These are phyloP conservation scores for Monosporascus sp. DNA, from an alignment of 2,329 filamentous ascomycete species.

Conservation along the genomic window DNA sequence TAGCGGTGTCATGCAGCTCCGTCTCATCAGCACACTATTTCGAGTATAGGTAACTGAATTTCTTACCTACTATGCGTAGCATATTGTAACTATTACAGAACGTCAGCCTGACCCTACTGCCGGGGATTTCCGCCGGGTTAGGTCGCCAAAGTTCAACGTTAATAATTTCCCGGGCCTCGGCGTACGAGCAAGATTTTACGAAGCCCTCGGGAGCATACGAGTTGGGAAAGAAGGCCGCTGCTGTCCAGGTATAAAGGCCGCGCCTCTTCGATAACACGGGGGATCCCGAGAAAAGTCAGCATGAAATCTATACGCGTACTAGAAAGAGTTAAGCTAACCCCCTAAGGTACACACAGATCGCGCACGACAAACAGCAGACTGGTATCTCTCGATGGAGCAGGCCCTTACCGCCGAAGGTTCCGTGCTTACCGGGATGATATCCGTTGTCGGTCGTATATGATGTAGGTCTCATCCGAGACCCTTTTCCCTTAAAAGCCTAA, in stretches of 20 bases:
- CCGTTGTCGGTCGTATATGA: too few relatives aligned
- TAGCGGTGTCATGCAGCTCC: neutral
- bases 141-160: neutral
- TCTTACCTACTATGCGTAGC: neutral
- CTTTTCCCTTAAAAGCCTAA: too few relatives aligned
- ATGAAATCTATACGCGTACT: neutral
- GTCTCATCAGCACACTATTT: neutral
- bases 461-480: too few relatives aligned
- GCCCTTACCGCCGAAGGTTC: neutral
- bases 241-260: neutral
- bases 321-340: neutral
- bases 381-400: neutral
- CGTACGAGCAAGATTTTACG: neutral
- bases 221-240: neutral
- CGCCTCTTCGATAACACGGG: neutral
- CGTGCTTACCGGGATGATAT: slow-evolving; percentile 18
- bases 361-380: neutral
- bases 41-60: neutral
- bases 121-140: neutral
- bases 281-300: neutral
- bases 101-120: neutral
- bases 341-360: neutral
- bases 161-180: neutral
- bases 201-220: neutral
- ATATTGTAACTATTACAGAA: neutral